Conservation (phyloP, 805 yeast genomes). For the Wickerhamiella australiensis region DNA sequence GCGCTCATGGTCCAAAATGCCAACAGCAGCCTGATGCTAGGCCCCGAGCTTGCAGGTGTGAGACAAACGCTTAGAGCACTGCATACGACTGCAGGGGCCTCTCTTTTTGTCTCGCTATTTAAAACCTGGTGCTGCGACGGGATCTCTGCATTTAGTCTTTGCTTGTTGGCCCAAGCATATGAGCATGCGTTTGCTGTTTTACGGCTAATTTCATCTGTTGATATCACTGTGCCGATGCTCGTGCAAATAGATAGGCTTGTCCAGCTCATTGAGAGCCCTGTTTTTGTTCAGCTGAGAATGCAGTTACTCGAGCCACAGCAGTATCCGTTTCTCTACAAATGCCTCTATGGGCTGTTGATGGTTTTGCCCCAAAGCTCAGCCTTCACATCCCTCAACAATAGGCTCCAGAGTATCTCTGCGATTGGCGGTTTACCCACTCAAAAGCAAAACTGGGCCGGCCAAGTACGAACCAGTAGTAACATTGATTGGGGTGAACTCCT, state of each 20-base stretch:
- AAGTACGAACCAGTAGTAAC: slow-evolving; percentile 19
- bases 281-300: slow-evolving; percentile 71
- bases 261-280: slow-evolving; percentile 84
- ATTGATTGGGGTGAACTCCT: slow-evolving; percentile 35
- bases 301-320: slow-evolving; percentile 81
- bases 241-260: slow-evolving; percentile 83
- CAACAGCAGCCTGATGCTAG: slow-evolving; percentile 72
- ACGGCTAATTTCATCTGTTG: slow-evolving; percentile 68
- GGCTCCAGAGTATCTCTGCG: slow-evolving; percentile 48
- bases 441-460: slow-evolving; percentile 14
- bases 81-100: slow-evolving; percentile 52
- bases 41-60: slow-evolving; percentile 63
- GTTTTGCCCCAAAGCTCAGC: slow-evolving; percentile 88
- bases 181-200: slow-evolving; percentile 77
- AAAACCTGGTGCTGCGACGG: slow-evolving; percentile 88
- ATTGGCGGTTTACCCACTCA: slow-evolving; percentile 29
- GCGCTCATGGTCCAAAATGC: slow-evolving; percentile 75
- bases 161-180: slow-evolving; percentile 77
- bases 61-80: slow-evolving; percentile 52
- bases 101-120: slow-evolving; percentile 62
- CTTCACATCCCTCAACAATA: slow-evolving; percentile 63
- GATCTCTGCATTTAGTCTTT: slow-evolving; percentile 74
- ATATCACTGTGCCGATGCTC: slow-evolving; percentile 62
- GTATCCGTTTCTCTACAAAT: slow-evolving; percentile 69
- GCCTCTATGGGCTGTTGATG: slow-evolving; percentile 87